Percentiles rank a stretch among this genome's conserved stretches.
Evolutionary conservation across 441 rosid genomes (phyloP).

Genomic region (Melianthus villosus): DNA sequence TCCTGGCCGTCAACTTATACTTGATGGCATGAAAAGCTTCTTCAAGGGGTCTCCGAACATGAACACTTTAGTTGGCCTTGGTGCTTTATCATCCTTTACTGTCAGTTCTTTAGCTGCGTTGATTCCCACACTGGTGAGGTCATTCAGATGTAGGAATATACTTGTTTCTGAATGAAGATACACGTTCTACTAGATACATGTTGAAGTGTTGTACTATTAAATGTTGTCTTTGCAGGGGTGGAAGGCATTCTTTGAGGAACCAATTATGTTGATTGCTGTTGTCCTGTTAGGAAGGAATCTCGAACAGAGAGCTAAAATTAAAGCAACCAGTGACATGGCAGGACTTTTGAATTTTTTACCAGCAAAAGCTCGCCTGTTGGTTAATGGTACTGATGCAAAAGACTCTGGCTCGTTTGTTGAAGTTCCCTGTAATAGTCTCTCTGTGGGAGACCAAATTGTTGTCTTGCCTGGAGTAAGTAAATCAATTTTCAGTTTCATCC

Average conservation of each 20-base stretch:
- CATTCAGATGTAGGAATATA: too few species aligned
- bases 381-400: constrained; percentile 31
- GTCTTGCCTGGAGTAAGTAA: constrained; percentile 81
- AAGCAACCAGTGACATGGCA: constrained; percentile 93
- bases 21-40: constrained; percentile 74
- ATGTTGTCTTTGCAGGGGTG: constrained; percentile 54
- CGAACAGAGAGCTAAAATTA: constrained; percentile 92
- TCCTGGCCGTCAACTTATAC: constrained; percentile 81
- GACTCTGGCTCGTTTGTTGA: constrained; percentile 41
- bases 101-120: constrained; percentile 81
- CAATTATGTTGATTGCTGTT: constrained; percentile 84
- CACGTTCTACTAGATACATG: too few species aligned
- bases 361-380: constrained; percentile 79
- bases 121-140: constrained; percentile 69
- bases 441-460: constrained; percentile 74
- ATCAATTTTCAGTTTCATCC: constrained; percentile 6
- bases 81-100: constrained; percentile 84
- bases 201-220: too few species aligned
- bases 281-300: constrained; percentile 92
- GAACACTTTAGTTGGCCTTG: constrained; percentile 94
- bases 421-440: constrained; percentile 66
- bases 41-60: constrained; percentile 77
- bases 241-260: constrained; percentile 96
- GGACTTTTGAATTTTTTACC: constrained; percentile 78
- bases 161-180: too few species aligned